A percentile compares a stretch with the other conserved stretches of the same genome.
These are phyloP conservation scores for Ogataea corticis DNA, from an alignment of 805 yeast species.

Conservation along the genomic window DNA sequence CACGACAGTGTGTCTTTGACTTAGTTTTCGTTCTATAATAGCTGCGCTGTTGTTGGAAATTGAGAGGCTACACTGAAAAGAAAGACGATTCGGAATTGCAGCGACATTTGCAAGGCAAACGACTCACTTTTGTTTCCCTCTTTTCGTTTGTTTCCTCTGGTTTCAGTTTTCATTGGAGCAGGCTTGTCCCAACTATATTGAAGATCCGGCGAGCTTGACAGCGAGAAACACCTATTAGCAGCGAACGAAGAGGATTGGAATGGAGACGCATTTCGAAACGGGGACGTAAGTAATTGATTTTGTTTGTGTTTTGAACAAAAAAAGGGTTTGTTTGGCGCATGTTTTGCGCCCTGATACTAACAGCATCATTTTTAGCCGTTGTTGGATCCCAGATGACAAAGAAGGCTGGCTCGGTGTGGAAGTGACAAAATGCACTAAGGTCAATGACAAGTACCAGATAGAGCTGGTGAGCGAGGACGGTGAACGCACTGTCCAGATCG, in stretches of 20 bases:
- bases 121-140: background rate
- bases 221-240: no score
- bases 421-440: slow-evolving; percentile 45
- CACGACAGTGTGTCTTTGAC: background rate
- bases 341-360: slow-evolving; percentile 7
- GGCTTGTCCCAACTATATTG: background rate
- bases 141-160: slow-evolving; percentile 1
- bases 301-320: background rate
- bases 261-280: slow-evolving; percentile 39
- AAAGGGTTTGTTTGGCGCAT: no score
- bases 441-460: slow-evolving; percentile 46
- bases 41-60: slow-evolving; percentile 1
- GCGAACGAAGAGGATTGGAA: slow-evolving; percentile 6
- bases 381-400: slow-evolving; percentile 77
- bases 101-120: background rate
- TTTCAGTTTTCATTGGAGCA: slow-evolving; percentile 1
- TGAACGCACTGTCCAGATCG: slow-evolving; percentile 48
- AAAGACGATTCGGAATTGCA: background rate
- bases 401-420: slow-evolving; percentile 78
- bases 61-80: background rate
- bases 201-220: background rate
- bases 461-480: slow-evolving; percentile 53
- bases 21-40: background rate
- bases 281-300: slow-evolving; percentile 49
- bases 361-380: slow-evolving; percentile 45